phyloP scores from a whole-genome alignment of 768 basidiomycete species.

The Tulasnella sp. region DNA sequence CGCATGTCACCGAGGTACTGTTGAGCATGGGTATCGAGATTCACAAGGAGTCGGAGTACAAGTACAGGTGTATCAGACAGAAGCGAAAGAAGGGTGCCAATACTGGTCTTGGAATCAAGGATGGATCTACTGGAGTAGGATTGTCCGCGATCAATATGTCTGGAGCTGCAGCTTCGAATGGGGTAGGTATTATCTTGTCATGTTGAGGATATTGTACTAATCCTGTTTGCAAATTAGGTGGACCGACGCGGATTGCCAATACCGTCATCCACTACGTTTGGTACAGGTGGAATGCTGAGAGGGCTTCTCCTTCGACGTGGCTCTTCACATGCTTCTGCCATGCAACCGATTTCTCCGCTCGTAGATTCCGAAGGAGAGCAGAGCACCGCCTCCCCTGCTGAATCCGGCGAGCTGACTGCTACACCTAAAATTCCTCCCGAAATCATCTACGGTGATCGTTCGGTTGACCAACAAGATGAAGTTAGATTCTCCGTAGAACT shows the following conservation, averaged over 20 bases:
- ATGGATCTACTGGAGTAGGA: constrained; percentile 27
- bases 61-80: constrained; percentile 68
- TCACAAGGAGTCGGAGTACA: constrained; percentile 78
- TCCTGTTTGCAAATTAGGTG: constrained; percentile 36
- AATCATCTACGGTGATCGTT: constrained; percentile 62
- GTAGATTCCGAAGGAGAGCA: constrained; percentile 21
- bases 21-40: constrained; percentile 85
- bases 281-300: constrained; percentile 68
- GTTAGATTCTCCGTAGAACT: constrained; percentile 93
- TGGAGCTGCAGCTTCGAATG: constrained; percentile 73
- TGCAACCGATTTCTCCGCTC: constrained; percentile 28
- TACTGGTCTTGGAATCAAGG: constrained; percentile 35
- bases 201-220: constrained; percentile 14
- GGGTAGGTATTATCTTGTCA: constrained; percentile 40
- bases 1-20: constrained; percentile 65
- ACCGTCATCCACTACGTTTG: constrained; percentile 60
- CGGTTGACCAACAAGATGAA: constrained; percentile 84
- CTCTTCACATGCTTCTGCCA: constrained; percentile 50
- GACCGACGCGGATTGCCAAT: constrained; percentile 81
- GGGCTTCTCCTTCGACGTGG: constrained; percentile 84
- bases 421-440: constrained; percentile 30
- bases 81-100: constrained; percentile 51
- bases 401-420: constrained; percentile 14
- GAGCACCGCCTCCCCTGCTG: constrained; percentile 4
- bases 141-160: constrained; percentile 66